Conservation (phyloP, 306 rosid genomes). For the Arachis stenosperma region DNA sequence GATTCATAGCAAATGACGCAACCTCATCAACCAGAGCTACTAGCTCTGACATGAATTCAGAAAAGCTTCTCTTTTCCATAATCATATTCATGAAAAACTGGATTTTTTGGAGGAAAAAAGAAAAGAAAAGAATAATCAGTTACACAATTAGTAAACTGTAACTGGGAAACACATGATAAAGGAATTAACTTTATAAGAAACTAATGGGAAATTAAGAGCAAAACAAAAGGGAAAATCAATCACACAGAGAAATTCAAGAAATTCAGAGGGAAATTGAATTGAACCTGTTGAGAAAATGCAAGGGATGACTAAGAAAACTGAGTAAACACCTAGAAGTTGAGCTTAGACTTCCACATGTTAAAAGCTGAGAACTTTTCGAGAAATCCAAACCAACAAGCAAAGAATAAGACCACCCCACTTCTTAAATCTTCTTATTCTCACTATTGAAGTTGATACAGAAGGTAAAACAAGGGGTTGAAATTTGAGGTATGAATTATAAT, state of each 20-base stretch:
- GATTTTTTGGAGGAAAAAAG: neutral
- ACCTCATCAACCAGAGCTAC: constrained; percentile 51
- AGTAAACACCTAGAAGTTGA: neutral
- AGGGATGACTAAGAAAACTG: constrained; percentile 26
- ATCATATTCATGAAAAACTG: constrained; percentile 17
- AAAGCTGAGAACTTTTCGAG: constrained; percentile 15
- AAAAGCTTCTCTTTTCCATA: constrained; percentile 42
- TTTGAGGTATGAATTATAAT: constrained; percentile 40
- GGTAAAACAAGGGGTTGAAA: constrained; percentile 25
- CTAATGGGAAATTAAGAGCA: neutral
- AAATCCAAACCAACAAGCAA: constrained; percentile 29
- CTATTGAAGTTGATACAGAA: constrained; percentile 19
- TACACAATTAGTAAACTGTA: constrained; percentile 6
- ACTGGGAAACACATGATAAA: neutral
- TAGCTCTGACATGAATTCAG: constrained; percentile 47
- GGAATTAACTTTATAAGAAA: neutral
- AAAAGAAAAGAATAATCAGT: neutral
- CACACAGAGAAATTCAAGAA: constrained; percentile 13
- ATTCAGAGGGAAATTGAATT: neutral
- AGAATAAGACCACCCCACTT: constrained; percentile 35
- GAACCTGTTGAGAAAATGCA: constrained; percentile 36
- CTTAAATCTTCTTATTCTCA: neutral
- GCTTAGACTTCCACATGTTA: neutral
- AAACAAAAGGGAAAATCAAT: neutral
- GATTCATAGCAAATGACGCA: constrained; percentile 49